Conservation (phyloP, 2,329 filamentous ascomycete species). For the Metarhizium robertsii region DNA sequence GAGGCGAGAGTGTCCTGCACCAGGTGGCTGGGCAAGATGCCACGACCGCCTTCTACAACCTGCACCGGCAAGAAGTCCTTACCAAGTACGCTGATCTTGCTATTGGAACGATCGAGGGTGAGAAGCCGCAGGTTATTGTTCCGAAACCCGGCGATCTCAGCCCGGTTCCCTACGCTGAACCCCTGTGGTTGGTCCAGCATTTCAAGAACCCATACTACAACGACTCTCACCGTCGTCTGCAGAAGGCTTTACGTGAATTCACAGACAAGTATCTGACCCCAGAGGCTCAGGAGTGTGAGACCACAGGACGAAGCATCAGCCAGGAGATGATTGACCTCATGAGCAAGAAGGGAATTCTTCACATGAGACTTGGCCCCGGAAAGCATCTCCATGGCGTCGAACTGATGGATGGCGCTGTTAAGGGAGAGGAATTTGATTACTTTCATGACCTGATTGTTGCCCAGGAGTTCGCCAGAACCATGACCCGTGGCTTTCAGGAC, state of each 20-base stretch:
- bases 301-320: slow-evolving; percentile 60
- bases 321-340: slow-evolving; percentile 69
- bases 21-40: slow-evolving; percentile 78
- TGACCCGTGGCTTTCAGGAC: slow-evolving; percentile 74
- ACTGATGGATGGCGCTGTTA: slow-evolving; percentile 59
- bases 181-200: slow-evolving; percentile 67
- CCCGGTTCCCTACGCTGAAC: slow-evolving; percentile 74
- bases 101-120: slow-evolving; percentile 66
- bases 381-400: slow-evolving; percentile 67
- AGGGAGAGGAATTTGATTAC: slow-evolving; percentile 77
- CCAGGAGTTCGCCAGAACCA: slow-evolving; percentile 64
- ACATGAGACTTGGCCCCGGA: slow-evolving; percentile 76
- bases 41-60: slow-evolving; percentile 79
- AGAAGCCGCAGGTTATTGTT: slow-evolving; percentile 65
- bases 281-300: slow-evolving; percentile 69
- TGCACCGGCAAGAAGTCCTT: slow-evolving; percentile 85
- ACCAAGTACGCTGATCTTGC: slow-evolving; percentile 66
- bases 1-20: slow-evolving; percentile 67
- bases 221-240: slow-evolving; percentile 60
- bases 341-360: slow-evolving; percentile 63
- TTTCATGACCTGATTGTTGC: slow-evolving; percentile 72
- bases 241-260: slow-evolving; percentile 63
- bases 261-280: slow-evolving; percentile 61
- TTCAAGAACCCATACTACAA: slow-evolving; percentile 77
- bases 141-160: slow-evolving; percentile 63